Evolutionary conservation across 2,329 filamentous ascomycete genomes (phyloP).

Genomic region (Aureobasidium sp.): DNA sequence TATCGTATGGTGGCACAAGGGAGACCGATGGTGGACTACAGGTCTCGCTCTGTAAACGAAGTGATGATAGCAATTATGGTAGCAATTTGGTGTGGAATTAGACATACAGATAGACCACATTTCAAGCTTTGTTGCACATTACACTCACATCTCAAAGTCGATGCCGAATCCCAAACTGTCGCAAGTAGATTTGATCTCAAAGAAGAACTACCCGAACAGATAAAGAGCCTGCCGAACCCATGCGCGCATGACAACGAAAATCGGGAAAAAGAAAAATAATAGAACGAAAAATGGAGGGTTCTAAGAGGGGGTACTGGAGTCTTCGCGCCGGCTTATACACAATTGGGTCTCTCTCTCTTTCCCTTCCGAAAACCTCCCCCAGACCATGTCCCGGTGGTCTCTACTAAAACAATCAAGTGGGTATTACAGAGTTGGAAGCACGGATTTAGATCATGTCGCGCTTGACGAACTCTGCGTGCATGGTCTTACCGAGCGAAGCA

Average conservation of each 20-base stretch:
- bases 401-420: constrained; percentile 5
- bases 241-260: constrained; percentile 8
- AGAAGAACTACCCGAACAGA: background rate
- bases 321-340: constrained; percentile 4
- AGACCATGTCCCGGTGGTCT: background rate
- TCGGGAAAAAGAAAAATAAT: background rate
- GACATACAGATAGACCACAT: background rate
- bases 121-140: background rate
- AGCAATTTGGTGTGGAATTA: background rate
- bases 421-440: constrained; percentile 3
- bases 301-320: constrained; percentile 6
- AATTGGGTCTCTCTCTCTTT: constrained; percentile 4
- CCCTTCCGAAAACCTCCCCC: background rate
- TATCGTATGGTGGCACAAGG: constrained; percentile 50
- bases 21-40: constrained; percentile 55
- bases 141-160: background rate
- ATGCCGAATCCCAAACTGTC: background rate
- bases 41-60: constrained; percentile 37
- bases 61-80: too few species aligned
- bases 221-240: constrained; percentile 4
- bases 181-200: constrained; percentile 6
- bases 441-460: constrained; percentile 74
- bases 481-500: constrained; percentile 81
- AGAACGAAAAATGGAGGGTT: background rate
- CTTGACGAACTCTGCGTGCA: constrained; percentile 93